Conservation (phyloP, 1,139 yeast species). For the Taphrina wiesneri region DNA sequence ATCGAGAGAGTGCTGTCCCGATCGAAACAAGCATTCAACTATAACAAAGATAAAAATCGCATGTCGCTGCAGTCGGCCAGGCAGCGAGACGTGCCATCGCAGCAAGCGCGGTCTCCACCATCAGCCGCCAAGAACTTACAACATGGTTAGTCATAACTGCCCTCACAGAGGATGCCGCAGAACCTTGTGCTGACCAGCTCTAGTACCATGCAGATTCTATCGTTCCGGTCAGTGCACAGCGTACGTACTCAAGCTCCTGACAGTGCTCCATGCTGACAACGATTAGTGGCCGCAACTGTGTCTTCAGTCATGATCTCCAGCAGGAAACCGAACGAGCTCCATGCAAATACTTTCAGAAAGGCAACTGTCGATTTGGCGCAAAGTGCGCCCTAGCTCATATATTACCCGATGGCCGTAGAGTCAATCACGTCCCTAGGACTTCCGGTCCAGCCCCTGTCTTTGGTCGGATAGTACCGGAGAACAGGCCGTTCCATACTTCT, state of each 20-base stretch:
- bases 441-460: conserved; percentile 5
- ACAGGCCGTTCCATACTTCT: conserved; percentile 12
- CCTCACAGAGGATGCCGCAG: neutral
- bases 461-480: conserved; percentile 28
- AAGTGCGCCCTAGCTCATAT: conserved; percentile 45
- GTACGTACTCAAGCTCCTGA: neutral
- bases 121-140: conserved; percentile 29
- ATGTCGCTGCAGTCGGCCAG: conserved; percentile 5
- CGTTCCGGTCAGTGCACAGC: conserved; percentile 34
- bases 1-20: neutral
- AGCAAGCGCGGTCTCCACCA: conserved; percentile 25
- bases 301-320: conserved; percentile 74
- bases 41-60: neutral
- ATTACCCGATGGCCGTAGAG: conserved; percentile 82
- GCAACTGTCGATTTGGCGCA: conserved; percentile 36
- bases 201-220: conserved; percentile 30
- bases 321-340: conserved; percentile 58
- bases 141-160: conserved; percentile 13
- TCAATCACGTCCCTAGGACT: conserved; percentile 41
- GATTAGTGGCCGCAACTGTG: conserved; percentile 27
- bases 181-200: neutral
- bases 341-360: conserved; percentile 36
- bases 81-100: conserved; percentile 4
- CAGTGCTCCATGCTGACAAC: neutral
- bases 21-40: neutral